A percentile compares a stretch with the other conserved stretches of the same genome.
phyloP scores from a whole-genome alignment of 768 basidiomycete genomes.

The Lyophyllum decastes region DNA sequence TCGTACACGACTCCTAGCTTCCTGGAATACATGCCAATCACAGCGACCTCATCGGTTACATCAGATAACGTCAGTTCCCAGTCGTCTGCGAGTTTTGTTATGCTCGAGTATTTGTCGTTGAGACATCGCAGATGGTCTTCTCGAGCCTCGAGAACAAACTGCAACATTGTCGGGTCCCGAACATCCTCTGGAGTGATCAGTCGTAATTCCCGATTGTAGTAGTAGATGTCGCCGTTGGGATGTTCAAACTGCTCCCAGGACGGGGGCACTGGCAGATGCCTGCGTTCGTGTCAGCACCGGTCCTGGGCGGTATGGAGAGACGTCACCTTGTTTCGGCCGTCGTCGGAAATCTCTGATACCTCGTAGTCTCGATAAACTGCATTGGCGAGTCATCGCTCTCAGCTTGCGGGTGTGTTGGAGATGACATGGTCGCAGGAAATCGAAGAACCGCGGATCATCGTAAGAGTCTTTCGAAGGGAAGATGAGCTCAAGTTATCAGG shows the following conservation, averaged over 20 bases:
- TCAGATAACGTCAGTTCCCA: slow-evolving; percentile 42
- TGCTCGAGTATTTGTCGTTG: slow-evolving; percentile 25
- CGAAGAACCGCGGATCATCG: slow-evolving; percentile 11
- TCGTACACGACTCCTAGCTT: slow-evolving; percentile 30
- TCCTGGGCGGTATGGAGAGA: background rate
- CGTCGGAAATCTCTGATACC: slow-evolving; percentile 18
- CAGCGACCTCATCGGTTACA: slow-evolving; percentile 32
- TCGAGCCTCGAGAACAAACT: slow-evolving; percentile 33
- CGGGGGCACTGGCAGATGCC: slow-evolving; percentile 12
- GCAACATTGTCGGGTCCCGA: slow-evolving; percentile 30
- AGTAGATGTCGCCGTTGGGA: slow-evolving; percentile 50
- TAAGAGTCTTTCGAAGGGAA: slow-evolving; percentile 5
- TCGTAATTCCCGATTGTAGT: slow-evolving; percentile 34
- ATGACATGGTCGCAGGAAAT: slow-evolving; percentile 11
- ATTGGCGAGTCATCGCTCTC: slow-evolving; percentile 12
- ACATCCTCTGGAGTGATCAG: slow-evolving; percentile 43
- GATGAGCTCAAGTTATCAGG: slow-evolving; percentile 18
- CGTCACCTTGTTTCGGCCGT: slow-evolving; percentile 15
- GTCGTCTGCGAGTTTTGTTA: slow-evolving; percentile 33
- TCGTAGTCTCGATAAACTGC: slow-evolving; percentile 19
- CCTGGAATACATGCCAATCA: slow-evolving; percentile 41
- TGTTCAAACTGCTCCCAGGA: slow-evolving; percentile 39
- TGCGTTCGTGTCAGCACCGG: slow-evolving; percentile 1
- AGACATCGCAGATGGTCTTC: slow-evolving; percentile 38
- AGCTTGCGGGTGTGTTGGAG: background rate